Percentiles rank a stretch among this genome's conserved stretches.
Conservation (phyloP, 208 protist genomes). For the Wallacemonas sp. region DNA sequence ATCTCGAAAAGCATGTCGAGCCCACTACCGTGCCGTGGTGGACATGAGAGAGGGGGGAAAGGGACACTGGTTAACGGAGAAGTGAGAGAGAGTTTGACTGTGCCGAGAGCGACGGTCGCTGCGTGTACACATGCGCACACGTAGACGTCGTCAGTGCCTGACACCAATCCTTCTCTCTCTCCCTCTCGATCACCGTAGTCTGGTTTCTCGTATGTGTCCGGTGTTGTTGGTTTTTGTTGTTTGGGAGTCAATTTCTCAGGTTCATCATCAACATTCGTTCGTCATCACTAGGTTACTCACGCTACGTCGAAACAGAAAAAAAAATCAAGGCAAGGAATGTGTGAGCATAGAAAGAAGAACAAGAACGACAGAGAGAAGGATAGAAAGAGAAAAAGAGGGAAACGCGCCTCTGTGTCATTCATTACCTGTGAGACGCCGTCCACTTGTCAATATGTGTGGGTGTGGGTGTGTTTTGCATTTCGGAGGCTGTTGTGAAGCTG, state of each 20-base stretch:
- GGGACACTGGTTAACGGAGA: too few relatives aligned
- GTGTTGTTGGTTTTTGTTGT: background rate
- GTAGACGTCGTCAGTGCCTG: too few relatives aligned
- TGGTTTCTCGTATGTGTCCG: too few relatives aligned
- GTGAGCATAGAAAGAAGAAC: constrained; percentile 5
- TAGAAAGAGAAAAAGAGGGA: constrained; percentile 20
- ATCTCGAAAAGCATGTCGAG: too few relatives aligned
- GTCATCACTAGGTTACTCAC: background rate
- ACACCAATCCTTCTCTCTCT: too few relatives aligned
- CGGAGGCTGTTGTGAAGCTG: constrained; percentile 7
- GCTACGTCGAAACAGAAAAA: constrained; percentile 12
- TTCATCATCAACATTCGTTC: background rate
- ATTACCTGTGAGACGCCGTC: background rate
- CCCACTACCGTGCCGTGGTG: too few relatives aligned
- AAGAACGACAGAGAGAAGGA: constrained; percentile 23
- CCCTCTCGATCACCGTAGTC: too few relatives aligned
- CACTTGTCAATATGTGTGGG: constrained; percentile 1
- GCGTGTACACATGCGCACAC: background rate
- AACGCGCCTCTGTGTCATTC: background rate
- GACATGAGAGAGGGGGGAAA: too few relatives aligned
- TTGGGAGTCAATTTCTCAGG: background rate
- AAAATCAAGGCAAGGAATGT: constrained; percentile 13
- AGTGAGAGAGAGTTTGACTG: too few relatives aligned
- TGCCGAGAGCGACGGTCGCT: too few relatives aligned
- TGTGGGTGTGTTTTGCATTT: background rate